Evolutionary conservation across 1,284 basidiomycete genomes (phyloP).

Genomic region (Trichosporon sp.): DNA sequence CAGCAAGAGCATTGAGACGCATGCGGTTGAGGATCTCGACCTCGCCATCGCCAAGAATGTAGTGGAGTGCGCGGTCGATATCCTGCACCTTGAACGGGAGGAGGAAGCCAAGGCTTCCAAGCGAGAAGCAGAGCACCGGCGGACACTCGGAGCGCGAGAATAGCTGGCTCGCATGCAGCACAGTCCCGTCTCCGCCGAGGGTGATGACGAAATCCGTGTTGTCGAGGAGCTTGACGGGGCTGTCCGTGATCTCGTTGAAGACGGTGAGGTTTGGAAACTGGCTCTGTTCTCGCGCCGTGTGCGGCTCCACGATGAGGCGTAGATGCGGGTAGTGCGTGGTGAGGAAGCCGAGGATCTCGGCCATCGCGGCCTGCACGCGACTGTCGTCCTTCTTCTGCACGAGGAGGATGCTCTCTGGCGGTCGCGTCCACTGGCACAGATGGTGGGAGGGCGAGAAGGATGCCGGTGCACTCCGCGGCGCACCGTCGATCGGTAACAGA

Average conservation of each 20-base stretch:
- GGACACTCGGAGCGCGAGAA: constrained; percentile 85
- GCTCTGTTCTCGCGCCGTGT: constrained; percentile 47
- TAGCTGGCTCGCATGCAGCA: constrained; percentile 88
- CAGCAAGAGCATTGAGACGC: constrained; percentile 79
- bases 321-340: constrained; percentile 40
- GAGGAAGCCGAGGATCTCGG: constrained; percentile 54
- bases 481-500: constrained; percentile 17
- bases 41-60: constrained; percentile 60
- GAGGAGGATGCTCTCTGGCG: constrained; percentile 57
- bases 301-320: constrained; percentile 47
- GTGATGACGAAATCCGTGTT: constrained; percentile 82
- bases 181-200: constrained; percentile 92
- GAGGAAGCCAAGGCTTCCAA: constrained; percentile 93
- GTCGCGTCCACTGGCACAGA: constrained; percentile 43
- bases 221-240: constrained; percentile 28
- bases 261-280: constrained; percentile 37
- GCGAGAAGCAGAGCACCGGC: constrained; percentile 91
- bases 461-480: background rate
- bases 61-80: constrained; percentile 72
- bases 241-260: constrained; percentile 10
- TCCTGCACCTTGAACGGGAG: constrained; percentile 72
- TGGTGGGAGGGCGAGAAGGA: constrained; percentile 23
- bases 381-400: constrained; percentile 60
- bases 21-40: constrained; percentile 76
- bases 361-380: constrained; percentile 56